phyloP scores from a whole-genome alignment of 2,329 filamentous ascomycete genomes.

The Aspergillus fumigatiaffinis region DNA sequence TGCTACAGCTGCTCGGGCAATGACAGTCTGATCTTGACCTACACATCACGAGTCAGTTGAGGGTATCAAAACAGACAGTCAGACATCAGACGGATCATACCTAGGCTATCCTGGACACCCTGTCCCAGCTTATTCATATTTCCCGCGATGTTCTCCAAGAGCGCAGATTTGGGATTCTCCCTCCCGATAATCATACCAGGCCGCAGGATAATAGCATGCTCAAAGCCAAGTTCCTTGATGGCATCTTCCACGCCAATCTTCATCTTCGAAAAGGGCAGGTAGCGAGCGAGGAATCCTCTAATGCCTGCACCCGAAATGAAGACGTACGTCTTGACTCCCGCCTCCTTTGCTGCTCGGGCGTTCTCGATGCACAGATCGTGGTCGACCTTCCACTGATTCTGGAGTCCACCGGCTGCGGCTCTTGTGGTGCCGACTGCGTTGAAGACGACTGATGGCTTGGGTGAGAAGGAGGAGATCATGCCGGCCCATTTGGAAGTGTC shows the following conservation, averaged over 20 bases:
- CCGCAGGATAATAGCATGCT: constrained; percentile 33
- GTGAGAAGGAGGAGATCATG: constrained; percentile 20
- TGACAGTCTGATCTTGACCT: constrained; percentile 26
- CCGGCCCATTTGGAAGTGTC: constrained; percentile 29
- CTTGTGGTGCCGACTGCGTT: constrained; percentile 35
- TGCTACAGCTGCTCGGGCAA: constrained; percentile 27
- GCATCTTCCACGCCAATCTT: constrained; percentile 36
- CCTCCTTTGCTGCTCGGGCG: constrained; percentile 32
- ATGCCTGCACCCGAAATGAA: constrained; percentile 34
- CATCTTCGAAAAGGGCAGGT: constrained; percentile 36
- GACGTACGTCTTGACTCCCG: constrained; percentile 33
- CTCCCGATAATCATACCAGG: constrained; percentile 35
- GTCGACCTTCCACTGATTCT: constrained; percentile 37
- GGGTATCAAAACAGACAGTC: neutral
- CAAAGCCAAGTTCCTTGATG: constrained; percentile 33
- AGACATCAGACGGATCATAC: constrained; percentile 13
- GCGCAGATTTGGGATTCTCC: constrained; percentile 19
- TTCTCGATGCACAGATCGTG: constrained; percentile 35
- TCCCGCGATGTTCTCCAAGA: constrained; percentile 21
- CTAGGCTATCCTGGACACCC: constrained; percentile 25
- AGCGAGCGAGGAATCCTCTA: constrained; percentile 22
- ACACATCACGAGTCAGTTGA: constrained; percentile 2
- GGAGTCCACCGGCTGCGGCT: constrained; percentile 28
- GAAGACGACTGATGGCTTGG: constrained; percentile 25
- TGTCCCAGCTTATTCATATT: constrained; percentile 20